Base-by-base conservation (phyloP, 345 rosid species). In the Chamaenerion angustifolium region DNA sequence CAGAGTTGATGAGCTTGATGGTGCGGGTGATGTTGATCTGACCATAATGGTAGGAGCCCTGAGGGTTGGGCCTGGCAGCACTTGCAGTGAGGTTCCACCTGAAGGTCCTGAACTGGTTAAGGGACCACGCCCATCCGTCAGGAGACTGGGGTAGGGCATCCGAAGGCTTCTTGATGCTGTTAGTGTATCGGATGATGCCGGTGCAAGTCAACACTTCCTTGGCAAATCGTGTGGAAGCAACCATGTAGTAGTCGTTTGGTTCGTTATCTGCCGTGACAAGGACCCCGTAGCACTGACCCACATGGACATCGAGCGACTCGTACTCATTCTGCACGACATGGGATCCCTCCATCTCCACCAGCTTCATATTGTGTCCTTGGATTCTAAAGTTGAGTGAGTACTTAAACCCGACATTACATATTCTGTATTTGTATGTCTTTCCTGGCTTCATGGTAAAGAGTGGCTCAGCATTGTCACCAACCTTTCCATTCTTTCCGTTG, bases 41-140 rank as follows among this genome's bases (percentile, higher is more conserved):
- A 10, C 72, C 72, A 6, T 68, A 68, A 14, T 68, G 72, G 68
- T 68, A 68, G 1, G 72, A 68, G 8, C 72, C 72, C 49, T 68
- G 72, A 12, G 71, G 72, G 55, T 68, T 68, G 15, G 72, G 72
- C 61, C 72, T 68, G 2, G 71, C 71, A 1, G 71, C 71, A 46
- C 68, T 68, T 43, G 72, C 61, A 0, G 72, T 68, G 11, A 68
- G 68, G 55, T 68, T 68, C 72, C 72, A 68, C 16, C 72, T 63
- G 67, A 62, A 62, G 18, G 67, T 53, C 2, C 72, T 60, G 68
- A 68, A 68, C 45, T 68, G 72, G 8, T 68, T 68, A 19, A 68
- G 62, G 4, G 72, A 68, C 72, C 72, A 68, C 2, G 72, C 68
- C 72, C 72, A 68, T 8, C 72, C 72, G 11, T 42, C 58, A 0